Evolutionary conservation across 2,329 filamentous ascomycete genomes (phyloP).

Genomic region (Verruconis gallopava): DNA sequence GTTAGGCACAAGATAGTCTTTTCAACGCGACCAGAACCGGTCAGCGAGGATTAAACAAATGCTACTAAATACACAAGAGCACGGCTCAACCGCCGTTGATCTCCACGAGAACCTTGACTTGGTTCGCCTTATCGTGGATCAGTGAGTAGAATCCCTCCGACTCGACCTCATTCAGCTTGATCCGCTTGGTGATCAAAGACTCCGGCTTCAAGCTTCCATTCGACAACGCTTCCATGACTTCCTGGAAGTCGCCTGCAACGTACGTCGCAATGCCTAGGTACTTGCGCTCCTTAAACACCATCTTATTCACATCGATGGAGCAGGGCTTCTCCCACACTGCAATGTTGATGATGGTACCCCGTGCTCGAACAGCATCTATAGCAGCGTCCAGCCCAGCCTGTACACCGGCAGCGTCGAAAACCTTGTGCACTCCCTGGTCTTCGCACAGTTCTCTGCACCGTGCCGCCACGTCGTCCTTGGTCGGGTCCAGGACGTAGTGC

Average conservation of each 20-base stretch:
- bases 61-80: too few species aligned
- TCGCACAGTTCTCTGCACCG: conserved; percentile 31
- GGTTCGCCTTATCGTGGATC: conserved; percentile 9
- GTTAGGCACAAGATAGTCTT: conserved; percentile 82
- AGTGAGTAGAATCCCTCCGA: conserved; percentile 16
- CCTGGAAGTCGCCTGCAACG: conserved; percentile 37
- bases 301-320: conserved; percentile 35
- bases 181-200: conserved; percentile 37
- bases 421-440: conserved; percentile 35
- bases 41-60: conserved; percentile 34
- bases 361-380: conserved; percentile 34
- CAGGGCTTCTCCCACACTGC: conserved; percentile 43
- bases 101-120: conserved; percentile 9
- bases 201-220: conserved; percentile 28
- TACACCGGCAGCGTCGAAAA: conserved; percentile 41
- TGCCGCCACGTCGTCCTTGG: conserved; percentile 34
- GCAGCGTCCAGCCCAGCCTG: conserved; percentile 37
- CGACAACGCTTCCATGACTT: conserved; percentile 34
- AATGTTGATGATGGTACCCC: conserved; percentile 42
- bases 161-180: conserved; percentile 33
- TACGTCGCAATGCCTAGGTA: conserved; percentile 42
- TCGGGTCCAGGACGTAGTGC: conserved; percentile 38
- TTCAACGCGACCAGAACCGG: conserved; percentile 71
- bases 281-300: conserved; percentile 40
- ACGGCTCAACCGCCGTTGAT: conserved; percentile 4